A percentile compares a stretch with the other conserved stretches of the same genome.
phyloP scores from a whole-genome alignment of 345 rosid genomes.

The Syzygium aromaticum region DNA sequence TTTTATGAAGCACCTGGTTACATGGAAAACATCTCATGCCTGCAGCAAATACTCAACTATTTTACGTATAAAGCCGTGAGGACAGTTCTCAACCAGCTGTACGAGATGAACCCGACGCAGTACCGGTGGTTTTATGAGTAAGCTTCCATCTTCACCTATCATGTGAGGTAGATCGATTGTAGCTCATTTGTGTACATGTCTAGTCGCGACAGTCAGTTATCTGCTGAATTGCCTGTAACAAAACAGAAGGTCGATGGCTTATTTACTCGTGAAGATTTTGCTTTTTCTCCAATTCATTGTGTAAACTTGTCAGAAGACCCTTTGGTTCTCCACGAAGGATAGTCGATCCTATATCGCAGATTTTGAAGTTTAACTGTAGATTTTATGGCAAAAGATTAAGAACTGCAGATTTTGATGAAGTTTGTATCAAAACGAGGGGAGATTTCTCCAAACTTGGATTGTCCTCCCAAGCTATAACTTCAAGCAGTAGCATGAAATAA shows the following conservation, averaged over 20 bases:
- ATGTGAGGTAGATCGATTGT: not conserved
- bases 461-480: not conserved
- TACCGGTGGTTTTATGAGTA: slow-evolving; percentile 93
- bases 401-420: not conserved
- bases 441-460: not conserved
- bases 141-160: slow-evolving; percentile 11
- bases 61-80: slow-evolving; percentile 94
- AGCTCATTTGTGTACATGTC: not conserved
- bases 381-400: not conserved
- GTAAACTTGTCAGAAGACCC: not conserved
- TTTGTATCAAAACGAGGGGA: not conserved
- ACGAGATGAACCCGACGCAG: slow-evolving; percentile 92
- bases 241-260: not conserved
- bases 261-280: not conserved
- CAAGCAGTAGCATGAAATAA: not conserved
- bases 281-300: not conserved
- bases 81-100: slow-evolving; percentile 88
- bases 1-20: not conserved
- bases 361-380: not conserved
- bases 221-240: not conserved
- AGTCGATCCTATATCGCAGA: not conserved
- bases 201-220: not conserved
- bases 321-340: not conserved
- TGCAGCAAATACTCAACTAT: slow-evolving; percentile 82
- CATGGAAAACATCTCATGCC: not conserved